Evolutionary conservation across 2,329 filamentous ascomycete species (phyloP).

Genomic region (Colletotrichum sp.): DNA sequence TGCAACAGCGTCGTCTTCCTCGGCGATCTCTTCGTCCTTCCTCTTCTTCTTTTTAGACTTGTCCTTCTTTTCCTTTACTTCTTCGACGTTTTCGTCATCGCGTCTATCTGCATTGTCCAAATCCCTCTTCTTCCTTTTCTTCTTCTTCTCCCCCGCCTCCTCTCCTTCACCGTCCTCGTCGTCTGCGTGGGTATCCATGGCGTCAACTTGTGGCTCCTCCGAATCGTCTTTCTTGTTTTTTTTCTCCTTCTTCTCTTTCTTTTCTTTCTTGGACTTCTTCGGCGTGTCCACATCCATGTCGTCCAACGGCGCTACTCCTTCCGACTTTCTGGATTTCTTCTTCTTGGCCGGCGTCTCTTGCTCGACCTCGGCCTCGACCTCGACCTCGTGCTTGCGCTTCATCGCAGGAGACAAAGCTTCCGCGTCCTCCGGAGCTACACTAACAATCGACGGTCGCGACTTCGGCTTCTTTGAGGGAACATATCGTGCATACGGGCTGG

Average conservation of each 20-base stretch:
- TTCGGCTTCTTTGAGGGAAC: constrained; percentile 19
- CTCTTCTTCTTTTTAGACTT: constrained; percentile 27
- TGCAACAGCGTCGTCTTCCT: constrained; percentile 32
- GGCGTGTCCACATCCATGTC: constrained; percentile 24
- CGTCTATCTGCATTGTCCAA: background rate
- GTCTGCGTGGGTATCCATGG: background rate
- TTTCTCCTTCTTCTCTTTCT: constrained; percentile 40
- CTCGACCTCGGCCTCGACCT: constrained; percentile 29
- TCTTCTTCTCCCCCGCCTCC: constrained; percentile 19
- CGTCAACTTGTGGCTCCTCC: background rate
- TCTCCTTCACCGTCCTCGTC: background rate
- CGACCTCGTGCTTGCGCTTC: constrained; percentile 42
- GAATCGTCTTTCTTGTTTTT: constrained; percentile 27
- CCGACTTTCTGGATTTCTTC: constrained; percentile 38
- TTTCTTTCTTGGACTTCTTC: constrained; percentile 31
- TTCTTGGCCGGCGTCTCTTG: constrained; percentile 32
- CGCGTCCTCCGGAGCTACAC: background rate
- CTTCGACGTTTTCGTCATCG: background rate
- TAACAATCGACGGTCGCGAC: constrained; percentile 10
- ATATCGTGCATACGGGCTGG: constrained; percentile 19
- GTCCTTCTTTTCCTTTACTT: constrained; percentile 25
- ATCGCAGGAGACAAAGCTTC: background rate
- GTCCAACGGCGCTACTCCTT: constrained; percentile 12
- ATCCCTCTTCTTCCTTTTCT: constrained; percentile 24
- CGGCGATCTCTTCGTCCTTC: constrained; percentile 10